Percentiles rank a stretch among this genome's conserved stretches.
phyloP scores from a whole-genome alignment of 2,329 filamentous ascomycete genomes.

The Penicillium sp. region DNA sequence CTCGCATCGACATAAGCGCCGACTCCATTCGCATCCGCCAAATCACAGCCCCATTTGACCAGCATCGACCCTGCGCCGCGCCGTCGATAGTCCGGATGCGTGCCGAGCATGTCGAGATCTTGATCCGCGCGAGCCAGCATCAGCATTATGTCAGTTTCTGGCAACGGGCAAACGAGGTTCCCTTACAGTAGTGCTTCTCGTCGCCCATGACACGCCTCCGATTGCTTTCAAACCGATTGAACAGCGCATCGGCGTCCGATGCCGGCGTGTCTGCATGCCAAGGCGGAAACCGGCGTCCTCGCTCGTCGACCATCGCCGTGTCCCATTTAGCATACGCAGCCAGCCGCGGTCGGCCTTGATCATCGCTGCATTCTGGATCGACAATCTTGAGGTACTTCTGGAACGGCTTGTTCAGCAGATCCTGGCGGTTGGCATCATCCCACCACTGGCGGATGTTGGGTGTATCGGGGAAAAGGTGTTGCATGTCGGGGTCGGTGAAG shows the following conservation, averaged over 20 bases:
- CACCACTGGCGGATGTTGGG: slow-evolving; percentile 29
- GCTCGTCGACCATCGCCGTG: slow-evolving; percentile 21
- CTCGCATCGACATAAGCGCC: slow-evolving; percentile 42
- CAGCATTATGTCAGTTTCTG: too few relatives aligned
- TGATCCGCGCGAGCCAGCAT: too few relatives aligned
- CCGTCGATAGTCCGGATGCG: slow-evolving; percentile 43
- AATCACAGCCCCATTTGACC: slow-evolving; percentile 39
- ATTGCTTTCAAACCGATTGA: slow-evolving; percentile 20
- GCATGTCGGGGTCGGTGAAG: slow-evolving; percentile 24
- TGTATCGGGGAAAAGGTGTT: slow-evolving; percentile 28
- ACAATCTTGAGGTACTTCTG: slow-evolving; percentile 30
- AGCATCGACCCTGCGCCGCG: slow-evolving; percentile 44
- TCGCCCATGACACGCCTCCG: slow-evolving; percentile 25
- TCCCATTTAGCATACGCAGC: slow-evolving; percentile 34
- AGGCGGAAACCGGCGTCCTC: slow-evolving; percentile 28
- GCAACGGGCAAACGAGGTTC: too few relatives aligned
- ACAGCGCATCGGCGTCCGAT: slow-evolving; percentile 18
- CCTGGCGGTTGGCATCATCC: slow-evolving; percentile 19
- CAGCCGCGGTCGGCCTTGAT: slow-evolving; percentile 15
- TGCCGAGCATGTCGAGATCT: slow-evolving; percentile 42
- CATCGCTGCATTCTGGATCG: slow-evolving; percentile 15
- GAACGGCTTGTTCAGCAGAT: slow-evolving; percentile 25
- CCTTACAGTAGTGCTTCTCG: slow-evolving; percentile 29
- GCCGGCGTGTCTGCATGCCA: slow-evolving; percentile 26
- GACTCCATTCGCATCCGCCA: slow-evolving; percentile 35